Base-by-base conservation (phyloP, 768 basidiomycete genomes). In the Lentinula detonsa region DNA sequence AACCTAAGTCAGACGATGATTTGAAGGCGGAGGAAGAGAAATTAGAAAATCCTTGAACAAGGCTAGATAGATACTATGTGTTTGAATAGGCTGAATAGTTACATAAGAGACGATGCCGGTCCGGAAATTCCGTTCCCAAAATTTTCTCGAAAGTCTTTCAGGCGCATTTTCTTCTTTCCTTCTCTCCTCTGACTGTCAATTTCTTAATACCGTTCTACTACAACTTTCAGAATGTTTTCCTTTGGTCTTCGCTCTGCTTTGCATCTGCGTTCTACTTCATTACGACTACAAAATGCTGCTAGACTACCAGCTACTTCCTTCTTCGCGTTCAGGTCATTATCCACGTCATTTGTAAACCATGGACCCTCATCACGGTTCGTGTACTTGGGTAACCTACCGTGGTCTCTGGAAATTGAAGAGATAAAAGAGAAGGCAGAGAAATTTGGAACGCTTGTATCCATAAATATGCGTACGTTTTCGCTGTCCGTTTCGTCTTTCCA, bases 351-450 rank as follows among this genome's bases (percentile, higher is more conserved):
- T 13, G 59, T 52, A 7, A 51, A 60, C 34, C 21, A 21, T 40
- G 45, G 34, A 11, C 34, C 50, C 7, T 35, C 28, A 33, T 28
- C 39, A 21, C 45, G 59, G 7, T 50, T 50, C 37, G 50, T 60
- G 15, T 60, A 60, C 28, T 28, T 60, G 35, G 35, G 49, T 13
- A 60, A 60, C 21, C 23, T 60, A 9, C 59, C 59, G 28, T 60
- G 59, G 59, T 35, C 33, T 5, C 13, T 52, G n/a, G 49, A 60
- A 31, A 46, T 60, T 11, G 49, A 51, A 10, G 59, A 60, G 2
- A 52, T 60, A 23, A 60, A 60, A 40, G 37, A 60, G 0, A 34
- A 42, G 21, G 59, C 59, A 50, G 59, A 60, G 39, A 33, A 34
- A 18, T 60, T 60, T 43, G 59, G 59, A 33, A 11, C 34, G 28